phyloP scores from a whole-genome alignment of 2,329 filamentous ascomycete genomes.

The Fusarium domesticum region DNA sequence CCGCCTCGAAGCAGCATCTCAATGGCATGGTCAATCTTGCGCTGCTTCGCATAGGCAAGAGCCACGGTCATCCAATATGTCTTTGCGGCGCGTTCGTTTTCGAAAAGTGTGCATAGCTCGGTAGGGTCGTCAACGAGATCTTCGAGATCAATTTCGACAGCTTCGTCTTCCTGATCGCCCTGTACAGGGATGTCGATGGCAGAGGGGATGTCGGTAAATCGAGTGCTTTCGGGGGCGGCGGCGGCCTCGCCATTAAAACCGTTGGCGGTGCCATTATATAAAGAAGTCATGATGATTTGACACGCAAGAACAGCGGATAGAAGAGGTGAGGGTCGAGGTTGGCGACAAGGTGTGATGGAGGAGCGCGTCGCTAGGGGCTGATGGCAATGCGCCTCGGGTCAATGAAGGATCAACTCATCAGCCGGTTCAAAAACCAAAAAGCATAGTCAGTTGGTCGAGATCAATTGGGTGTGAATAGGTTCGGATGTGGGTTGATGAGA shows the following conservation, averaged over 20 bases:
- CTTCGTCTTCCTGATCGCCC: conserved; percentile 63
- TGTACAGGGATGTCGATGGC: conserved; percentile 66
- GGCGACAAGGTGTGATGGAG: conserved; percentile 15
- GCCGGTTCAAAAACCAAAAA: conserved; percentile 19
- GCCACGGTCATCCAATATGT: conserved; percentile 98
- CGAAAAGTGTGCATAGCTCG: conserved; percentile 89
- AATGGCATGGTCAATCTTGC: conserved; percentile 81
- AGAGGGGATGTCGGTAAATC: conserved; percentile 63
- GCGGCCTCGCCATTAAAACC: conserved; percentile 41
- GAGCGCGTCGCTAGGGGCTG: conserved; percentile 32
- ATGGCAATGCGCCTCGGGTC: conserved; percentile 32
- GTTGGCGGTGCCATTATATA: conserved; percentile 44
- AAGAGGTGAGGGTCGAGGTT: conserved; percentile 10
- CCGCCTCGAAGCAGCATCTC: conserved; percentile 72
- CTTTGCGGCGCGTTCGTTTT: conserved; percentile 88
- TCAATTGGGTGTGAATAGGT: not conserved
- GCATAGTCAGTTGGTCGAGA: conserved; percentile 27
- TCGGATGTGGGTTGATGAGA: conserved; percentile 4
- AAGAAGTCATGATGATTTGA: conserved; percentile 37
- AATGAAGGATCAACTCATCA: conserved; percentile 31
- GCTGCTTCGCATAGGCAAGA: conserved; percentile 92
- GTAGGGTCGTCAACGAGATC: conserved; percentile 90
- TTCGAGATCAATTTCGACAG: conserved; percentile 89
- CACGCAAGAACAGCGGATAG: conserved; percentile 3
- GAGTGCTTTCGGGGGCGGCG: conserved; percentile 46